A percentile compares a stretch with the other conserved stretches of the same genome.
Evolutionary conservation across 176 grass and related monocot genomes (phyloP).

Genomic region (Canna indica): DNA sequence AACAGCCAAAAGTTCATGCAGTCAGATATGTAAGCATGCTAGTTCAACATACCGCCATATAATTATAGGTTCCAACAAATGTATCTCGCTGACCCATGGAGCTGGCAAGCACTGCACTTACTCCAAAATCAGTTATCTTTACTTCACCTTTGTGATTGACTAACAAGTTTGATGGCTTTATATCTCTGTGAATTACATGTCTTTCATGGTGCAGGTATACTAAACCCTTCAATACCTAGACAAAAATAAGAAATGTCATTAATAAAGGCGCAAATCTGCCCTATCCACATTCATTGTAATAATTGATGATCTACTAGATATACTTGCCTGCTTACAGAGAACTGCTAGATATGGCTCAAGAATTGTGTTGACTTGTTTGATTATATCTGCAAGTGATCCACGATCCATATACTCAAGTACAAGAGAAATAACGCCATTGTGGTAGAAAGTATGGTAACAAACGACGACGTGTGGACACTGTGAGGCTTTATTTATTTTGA

Average conservation of each 20-base stretch:
- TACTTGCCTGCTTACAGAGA: constrained; percentile 75
- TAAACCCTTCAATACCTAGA: constrained; percentile 85
- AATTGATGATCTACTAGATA: background rate
- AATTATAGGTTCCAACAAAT: constrained; percentile 93
- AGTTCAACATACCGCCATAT: constrained; percentile 78
- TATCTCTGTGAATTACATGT: constrained; percentile 93
- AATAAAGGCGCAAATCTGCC: background rate
- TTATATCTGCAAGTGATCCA: constrained; percentile 80
- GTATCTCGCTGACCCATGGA: constrained; percentile 93
- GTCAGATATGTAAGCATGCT: background rate
- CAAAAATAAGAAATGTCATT: background rate
- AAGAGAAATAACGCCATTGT: constrained; percentile 98
- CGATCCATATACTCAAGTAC: constrained; percentile 96
- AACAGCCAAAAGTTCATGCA: background rate
- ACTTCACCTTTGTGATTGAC: constrained; percentile 90
- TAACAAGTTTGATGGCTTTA: constrained; percentile 93
- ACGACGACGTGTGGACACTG: constrained; percentile 65
- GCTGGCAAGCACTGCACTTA: constrained; percentile 80
- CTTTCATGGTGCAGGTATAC: constrained; percentile 91
- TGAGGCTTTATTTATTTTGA: constrained; percentile 95
- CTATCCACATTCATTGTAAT: too few relatives aligned
- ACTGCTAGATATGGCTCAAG: constrained; percentile 92
- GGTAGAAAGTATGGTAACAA: constrained; percentile 94
- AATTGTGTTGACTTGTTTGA: constrained; percentile 96
- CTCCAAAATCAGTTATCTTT: constrained; percentile 91